Evolutionary conservation across 148 eudicot genomes (phyloP).

Genomic region (Chenopodium suecicum): DNA sequence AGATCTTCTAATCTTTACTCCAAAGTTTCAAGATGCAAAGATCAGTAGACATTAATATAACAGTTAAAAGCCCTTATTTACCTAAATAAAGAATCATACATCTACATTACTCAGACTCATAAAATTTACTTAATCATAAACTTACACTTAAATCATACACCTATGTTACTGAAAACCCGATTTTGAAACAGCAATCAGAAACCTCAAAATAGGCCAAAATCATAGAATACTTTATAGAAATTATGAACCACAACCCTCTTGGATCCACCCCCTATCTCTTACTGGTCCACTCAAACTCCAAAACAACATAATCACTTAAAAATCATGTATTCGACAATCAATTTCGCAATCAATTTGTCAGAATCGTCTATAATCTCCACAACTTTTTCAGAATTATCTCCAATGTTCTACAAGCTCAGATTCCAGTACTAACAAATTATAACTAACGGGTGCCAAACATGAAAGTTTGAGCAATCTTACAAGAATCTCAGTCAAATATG

Average conservation of each 20-base stretch:
- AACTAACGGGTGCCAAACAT: background rate
- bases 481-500: background rate
- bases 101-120: background rate
- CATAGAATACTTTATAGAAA: background rate
- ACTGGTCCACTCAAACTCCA: no score
- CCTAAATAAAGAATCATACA: background rate
- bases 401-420: background rate
- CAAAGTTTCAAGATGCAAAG: background rate
- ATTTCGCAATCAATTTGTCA: background rate
- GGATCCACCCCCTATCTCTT: background rate
- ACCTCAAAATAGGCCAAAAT: background rate
- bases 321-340: background rate
- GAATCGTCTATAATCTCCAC: background rate
- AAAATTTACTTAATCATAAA: background rate
- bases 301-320: background rate
- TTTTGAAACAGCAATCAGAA: background rate
- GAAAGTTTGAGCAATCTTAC: background rate
- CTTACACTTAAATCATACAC: background rate
- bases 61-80: no score
- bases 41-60: background rate
- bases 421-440: background rate
- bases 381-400: background rate
- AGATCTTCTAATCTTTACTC: background rate
- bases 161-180: background rate
- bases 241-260: background rate